Conservation (phyloP, 345 rosid species). For the Gossypium arboreum region DNA sequence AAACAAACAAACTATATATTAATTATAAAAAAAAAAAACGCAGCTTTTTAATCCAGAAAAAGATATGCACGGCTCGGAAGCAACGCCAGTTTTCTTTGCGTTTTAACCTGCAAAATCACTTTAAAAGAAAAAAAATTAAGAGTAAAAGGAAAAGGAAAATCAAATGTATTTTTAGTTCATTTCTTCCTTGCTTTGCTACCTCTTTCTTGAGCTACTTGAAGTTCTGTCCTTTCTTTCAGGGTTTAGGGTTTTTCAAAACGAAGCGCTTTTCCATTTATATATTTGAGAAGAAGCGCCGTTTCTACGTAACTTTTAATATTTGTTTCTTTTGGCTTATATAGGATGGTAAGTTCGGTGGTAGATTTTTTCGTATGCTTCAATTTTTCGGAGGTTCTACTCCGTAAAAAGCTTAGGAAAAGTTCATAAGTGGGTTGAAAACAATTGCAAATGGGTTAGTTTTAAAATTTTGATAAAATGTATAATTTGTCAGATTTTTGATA, state of each 20-base stretch:
- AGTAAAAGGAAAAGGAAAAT: background rate
- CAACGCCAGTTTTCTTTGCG: background rate
- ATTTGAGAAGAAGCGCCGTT: background rate
- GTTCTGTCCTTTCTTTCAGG: background rate
- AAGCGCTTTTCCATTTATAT: too few relatives aligned
- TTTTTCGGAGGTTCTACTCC: too few relatives aligned
- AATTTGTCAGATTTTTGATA: too few relatives aligned
- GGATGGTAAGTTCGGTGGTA: too few relatives aligned
- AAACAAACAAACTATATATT: background rate
- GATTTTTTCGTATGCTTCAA: too few relatives aligned
- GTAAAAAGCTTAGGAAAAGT: too few relatives aligned
- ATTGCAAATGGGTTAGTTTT: too few relatives aligned
- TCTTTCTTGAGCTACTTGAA: background rate
- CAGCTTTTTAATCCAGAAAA: background rate
- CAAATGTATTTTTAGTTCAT: background rate
- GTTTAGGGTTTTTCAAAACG: constrained; percentile 6
- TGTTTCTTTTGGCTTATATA: too few relatives aligned
- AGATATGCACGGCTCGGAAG: background rate
- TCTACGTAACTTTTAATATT: background rate
- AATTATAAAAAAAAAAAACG: background rate
- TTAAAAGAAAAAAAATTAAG: background rate
- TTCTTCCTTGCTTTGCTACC: background rate
- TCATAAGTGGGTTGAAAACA: too few relatives aligned
- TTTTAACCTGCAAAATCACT: constrained; percentile 1
- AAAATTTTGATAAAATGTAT: too few relatives aligned